A percentile compares a stretch with the other conserved stretches of the same genome.
Conservation (phyloP, 495 filamentous ascomycete genomes). For the Penicillium flavigenum region DNA sequence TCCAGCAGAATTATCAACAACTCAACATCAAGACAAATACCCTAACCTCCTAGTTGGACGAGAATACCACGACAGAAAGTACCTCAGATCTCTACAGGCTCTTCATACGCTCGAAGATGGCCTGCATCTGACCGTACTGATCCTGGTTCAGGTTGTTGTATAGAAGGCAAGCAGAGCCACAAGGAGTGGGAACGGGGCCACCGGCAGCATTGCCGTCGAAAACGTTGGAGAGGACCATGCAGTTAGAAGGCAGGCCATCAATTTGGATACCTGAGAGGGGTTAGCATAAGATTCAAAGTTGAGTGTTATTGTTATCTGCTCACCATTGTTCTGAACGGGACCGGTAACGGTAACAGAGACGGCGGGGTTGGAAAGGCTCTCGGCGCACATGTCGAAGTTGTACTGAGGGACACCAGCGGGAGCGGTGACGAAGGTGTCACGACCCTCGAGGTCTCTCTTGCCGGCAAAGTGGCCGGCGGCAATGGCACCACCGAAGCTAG, state of each 20-base stretch:
- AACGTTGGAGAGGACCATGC: constrained; percentile 1
- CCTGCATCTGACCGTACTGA: constrained; percentile 3
- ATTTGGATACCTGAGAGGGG: not conserved
- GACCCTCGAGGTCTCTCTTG: not conserved
- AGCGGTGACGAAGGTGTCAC: not conserved
- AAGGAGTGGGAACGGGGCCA: constrained; percentile 1
- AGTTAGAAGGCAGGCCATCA: constrained; percentile 1
- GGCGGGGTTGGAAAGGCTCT: not conserved
- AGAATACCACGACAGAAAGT: not conserved
- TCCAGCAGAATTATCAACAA: not conserved
- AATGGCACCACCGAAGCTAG: constrained; percentile 3
- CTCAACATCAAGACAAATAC: not conserved
- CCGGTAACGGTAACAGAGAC: constrained; percentile 3
- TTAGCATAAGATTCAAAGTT: not conserved
- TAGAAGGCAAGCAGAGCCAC: constrained; percentile 5
- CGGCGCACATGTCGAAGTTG: constrained; percentile 6
- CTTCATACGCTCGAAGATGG: not conserved
- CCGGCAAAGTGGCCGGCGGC: not conserved
- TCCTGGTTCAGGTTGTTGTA: constrained; percentile 2
- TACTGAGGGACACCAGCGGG: constrained; percentile 3
- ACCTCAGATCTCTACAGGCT: not conserved
- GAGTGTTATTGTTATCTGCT: not conserved
- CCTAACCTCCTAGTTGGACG: not conserved
- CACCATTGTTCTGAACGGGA: not conserved
- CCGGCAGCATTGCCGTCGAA: not conserved